Evolutionary conservation across 768 basidiomycete species (phyloP), one percentile per base, ranked within the genome.

Genomic region (Mycena chlorophos): DNA sequence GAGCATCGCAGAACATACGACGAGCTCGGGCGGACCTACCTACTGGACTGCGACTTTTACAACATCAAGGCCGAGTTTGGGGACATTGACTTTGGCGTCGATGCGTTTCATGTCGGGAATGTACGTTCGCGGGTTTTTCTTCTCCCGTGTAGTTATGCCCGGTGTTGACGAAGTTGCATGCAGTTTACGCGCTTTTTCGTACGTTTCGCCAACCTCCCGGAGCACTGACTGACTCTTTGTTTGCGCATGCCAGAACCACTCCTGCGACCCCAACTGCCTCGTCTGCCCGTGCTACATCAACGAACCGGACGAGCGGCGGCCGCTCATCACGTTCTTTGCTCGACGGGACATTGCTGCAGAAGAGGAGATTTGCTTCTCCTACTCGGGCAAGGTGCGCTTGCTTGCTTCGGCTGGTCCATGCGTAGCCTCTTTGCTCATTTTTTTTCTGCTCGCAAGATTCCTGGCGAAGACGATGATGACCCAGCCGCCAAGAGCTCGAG

Each of bases 141-240:
- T 17, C 28, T 10, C n/a, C n/a, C n/a, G n/a, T n/a, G n/a, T n/a
- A n/a, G n/a, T n/a, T n/a, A n/a, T n/a, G n/a, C n/a, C n/a, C n/a
- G n/a, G n/a, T n/a, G n/a, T n/a, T n/a, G n/a, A n/a, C n/a, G n/a
- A n/a, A 34, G 8, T 8, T 34, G 8, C 19, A 22, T 56, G 12
- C 61, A 95, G 93, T 94, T 94, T 70, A 94, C 94, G n/a, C 83
- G 94, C 28, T 96, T 91, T 65, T 71, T 95, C 62, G 93, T 91
- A 66, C 64, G 83, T 75, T 14, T 47, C 4, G 2, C 47, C 28
- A 47, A 25, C 49, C 25, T n/a, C n/a, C 17, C 26, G 4, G 19
- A 31, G 4, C 29, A 30, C 27, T 16, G 5, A 17, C 4, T 22
- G 43, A 62, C 16, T 2, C 14, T 14, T 19, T 4, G 37, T 27